Evolutionary conservation across 345 rosid species (phyloP).

Genomic region (Raphanus sativus): DNA sequence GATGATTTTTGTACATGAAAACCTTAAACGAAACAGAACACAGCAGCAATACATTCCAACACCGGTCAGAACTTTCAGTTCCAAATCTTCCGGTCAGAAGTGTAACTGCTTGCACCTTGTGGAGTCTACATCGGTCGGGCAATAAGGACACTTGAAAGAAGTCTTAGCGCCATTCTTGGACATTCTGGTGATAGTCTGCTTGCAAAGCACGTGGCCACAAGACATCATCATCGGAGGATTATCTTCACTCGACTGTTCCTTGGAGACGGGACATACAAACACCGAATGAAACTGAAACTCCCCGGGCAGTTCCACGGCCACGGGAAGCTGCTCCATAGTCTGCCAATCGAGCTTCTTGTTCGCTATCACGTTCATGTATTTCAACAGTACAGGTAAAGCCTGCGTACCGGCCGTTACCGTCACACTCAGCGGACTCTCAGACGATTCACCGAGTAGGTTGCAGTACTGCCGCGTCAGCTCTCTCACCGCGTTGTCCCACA

Average conservation of each 20-base stretch:
- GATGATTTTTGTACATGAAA: background rate
- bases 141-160: background rate
- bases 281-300: constrained; percentile 77
- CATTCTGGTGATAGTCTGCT: background rate
- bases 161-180: background rate
- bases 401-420: constrained; percentile 67
- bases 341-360: constrained; percentile 74
- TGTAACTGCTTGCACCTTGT: background rate
- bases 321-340: constrained; percentile 65
- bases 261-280: constrained; percentile 75
- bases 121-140: background rate
- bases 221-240: constrained; percentile 31
- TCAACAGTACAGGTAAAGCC: constrained; percentile 62
- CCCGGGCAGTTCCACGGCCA: constrained; percentile 55
- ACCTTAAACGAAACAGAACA: background rate
- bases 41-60: background rate
- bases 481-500: constrained; percentile 54
- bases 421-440: constrained; percentile 58
- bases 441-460: constrained; percentile 60
- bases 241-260: constrained; percentile 72
- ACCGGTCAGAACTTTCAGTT: background rate
- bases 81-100: background rate
- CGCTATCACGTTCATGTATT: constrained; percentile 67
- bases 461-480: constrained; percentile 73
- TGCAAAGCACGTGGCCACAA: background rate